Evolutionary conservation across 305 asterid genomes (phyloP).

Genomic region (Fraxinus baroniana): DNA sequence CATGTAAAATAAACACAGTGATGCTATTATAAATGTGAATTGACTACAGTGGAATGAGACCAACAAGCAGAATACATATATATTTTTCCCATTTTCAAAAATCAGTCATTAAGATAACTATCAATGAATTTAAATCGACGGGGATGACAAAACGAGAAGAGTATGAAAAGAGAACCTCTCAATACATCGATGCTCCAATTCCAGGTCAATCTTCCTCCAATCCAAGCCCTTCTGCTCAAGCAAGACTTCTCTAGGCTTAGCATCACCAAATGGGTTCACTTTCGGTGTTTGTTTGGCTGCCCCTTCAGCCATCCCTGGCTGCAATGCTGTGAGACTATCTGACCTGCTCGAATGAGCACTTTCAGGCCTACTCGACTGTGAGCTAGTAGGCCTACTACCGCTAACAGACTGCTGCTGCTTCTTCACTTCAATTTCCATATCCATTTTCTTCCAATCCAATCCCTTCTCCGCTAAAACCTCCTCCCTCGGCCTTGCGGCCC

Average conservation of each 20-base stretch:
- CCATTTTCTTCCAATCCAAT: conserved; percentile 91
- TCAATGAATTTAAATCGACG: background rate
- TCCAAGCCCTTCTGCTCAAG: conserved; percentile 90
- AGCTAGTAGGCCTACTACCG: conserved; percentile 69
- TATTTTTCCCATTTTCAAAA: background rate
- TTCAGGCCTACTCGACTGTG: conserved; percentile 80
- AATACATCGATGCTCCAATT: conserved; percentile 69
- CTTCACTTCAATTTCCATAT: conserved; percentile 66
- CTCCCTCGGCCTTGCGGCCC: conserved; percentile 96
- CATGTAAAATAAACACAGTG: background rate
- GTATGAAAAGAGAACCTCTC: conserved; percentile 53
- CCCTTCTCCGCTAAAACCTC: conserved; percentile 94
- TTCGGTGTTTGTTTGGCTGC: conserved; percentile 60
- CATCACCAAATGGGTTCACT: conserved; percentile 95
- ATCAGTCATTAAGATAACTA: background rate
- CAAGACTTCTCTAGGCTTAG: conserved; percentile 94
- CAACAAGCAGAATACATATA: background rate
- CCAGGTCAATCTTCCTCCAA: conserved; percentile 90
- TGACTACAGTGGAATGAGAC: background rate
- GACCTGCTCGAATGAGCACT: conserved; percentile 61
- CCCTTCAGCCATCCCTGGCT: conserved; percentile 40
- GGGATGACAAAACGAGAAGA: background rate
- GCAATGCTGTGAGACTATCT: conserved; percentile 35
- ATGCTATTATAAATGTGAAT: background rate
- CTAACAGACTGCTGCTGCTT: conserved; percentile 36